These are phyloP conservation scores for Paratinospora sagittata DNA, from an alignment of 164 flowering plant species.

Conservation along the genomic window DNA sequence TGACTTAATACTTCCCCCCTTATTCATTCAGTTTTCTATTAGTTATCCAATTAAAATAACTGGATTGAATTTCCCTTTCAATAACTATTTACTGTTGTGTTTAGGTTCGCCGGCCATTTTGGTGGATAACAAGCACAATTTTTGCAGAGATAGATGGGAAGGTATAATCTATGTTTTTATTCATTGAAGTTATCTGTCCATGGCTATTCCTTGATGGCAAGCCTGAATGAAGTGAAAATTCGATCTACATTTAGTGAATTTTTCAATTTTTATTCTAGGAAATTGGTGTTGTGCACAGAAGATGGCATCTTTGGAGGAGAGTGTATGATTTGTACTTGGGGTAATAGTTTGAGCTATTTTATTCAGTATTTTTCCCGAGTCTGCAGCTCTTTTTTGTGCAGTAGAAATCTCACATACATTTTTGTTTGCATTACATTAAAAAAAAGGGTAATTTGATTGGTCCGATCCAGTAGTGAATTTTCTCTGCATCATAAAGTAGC, in stretches of 20 bases:
- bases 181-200: neutral
- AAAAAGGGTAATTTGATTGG: neutral
- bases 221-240: neutral
- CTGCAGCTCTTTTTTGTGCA: neutral
- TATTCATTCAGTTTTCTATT: neutral
- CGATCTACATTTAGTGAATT: constrained; percentile 4
- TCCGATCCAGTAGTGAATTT: neutral
- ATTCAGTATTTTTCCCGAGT: neutral
- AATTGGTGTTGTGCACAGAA: constrained; percentile 90
- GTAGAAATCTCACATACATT: neutral
- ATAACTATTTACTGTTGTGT: constrained; percentile 13
- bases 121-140: constrained; percentile 96
- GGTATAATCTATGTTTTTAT: constrained; percentile 40
- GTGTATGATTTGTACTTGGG: constrained; percentile 93
- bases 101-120: constrained; percentile 93
- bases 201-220: neutral
- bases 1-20: constrained; percentile 1
- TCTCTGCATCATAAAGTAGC: neutral
- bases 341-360: constrained; percentile 32
- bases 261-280: constrained; percentile 42
- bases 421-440: neutral
- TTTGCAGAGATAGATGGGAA: constrained; percentile 86
- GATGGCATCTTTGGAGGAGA: constrained; percentile 99
- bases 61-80: neutral
- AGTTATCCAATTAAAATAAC: neutral